Evolutionary conservation across 345 rosid genomes (phyloP), one percentile per base, ranked within the genome.

Genomic region (Pistacia integerrima): DNA sequence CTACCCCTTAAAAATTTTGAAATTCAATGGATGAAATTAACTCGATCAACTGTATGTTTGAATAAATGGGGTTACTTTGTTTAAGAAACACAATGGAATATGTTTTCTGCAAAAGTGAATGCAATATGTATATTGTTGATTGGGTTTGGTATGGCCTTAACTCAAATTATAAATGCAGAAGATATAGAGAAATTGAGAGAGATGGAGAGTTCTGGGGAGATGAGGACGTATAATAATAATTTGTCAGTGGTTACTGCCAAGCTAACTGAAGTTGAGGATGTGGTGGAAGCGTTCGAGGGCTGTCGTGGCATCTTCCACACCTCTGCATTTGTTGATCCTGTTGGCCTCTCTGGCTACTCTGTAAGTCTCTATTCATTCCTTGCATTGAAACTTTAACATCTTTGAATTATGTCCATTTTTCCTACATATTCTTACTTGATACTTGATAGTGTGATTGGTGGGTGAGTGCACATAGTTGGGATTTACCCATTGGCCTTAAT

Each of bases 341-440:
- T 92, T 20, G 99, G 99, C 36, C 86, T 95, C 73, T 90, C 99
- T 28, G 99, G 99, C 18, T 95, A 95, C 79, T 87, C 99, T 41
- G 99, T 95, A 65, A 72, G 89, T 84, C 52, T 48, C 1, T 58
- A 41, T 41, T 8, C 6, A 41, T 41, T 41, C 46, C 46, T 41
- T 41, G 41, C 0, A 38, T 38, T 38, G 41, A 38, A 38, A 38
- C 41, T 38, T 38, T 38, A 36, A 38, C 7, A 38, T 38, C 5
- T 4, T 4, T 38, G 8, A 41, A 41, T 41, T 41, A 5, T 41
- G 46, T 8, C 46, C 46, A 41, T 41, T 41, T 41, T 41, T 8
- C 46, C 1, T 7, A 41, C 46, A 7, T 41, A 41, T 41, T 7
- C 8, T 41, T 41, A 1, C 9, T 6, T 41, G 46, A 41, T 41